Base-by-base conservation (phyloP, 441 rosid species). In the Manihot esculenta region DNA sequence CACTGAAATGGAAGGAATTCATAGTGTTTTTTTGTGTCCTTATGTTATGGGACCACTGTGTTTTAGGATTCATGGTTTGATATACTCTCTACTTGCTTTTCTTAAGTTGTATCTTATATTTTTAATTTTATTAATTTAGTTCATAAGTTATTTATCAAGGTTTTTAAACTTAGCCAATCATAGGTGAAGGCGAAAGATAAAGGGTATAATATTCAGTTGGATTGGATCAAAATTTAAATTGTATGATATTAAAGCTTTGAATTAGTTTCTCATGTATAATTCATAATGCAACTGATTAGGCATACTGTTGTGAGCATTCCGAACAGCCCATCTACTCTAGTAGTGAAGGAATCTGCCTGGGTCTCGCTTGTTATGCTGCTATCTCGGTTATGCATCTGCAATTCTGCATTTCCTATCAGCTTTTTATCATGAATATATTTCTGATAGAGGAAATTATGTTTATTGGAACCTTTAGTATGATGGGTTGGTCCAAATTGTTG, bases 231-330 rank as follows among this genome's bases (percentile, higher is more conserved):
- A n/a, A n/a, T n/a, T n/a, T n/a, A n/a, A n/a, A n/a, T n/a, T 58
- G 62, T 20, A 33, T 6, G n/a, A 33, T 33, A 17, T 5, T 7
- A n/a, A 33, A 18, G 13, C 44, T 33, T 30, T 30, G 33, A 17
- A 13, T 45, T 48, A 23, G 33, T 5, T 7, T 21, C 27, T 47
- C 12, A 42, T 30, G 1, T 2, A 35, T 3, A 18, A 67, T 49
- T 44, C 42, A 64, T 24, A 0, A 35, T 62, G 14, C 61, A 10
- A 68, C 73, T 49, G 61, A 42, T 44, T 82, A 94, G 99, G 99
- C 96, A 97, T 79, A 90, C 95, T 0, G 94, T 94, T 62, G 97
- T 90, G 84, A 94, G 99, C 87, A 92, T 94, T 76, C 99, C 97
- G 66, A 92, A 92, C 41, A 97, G 97, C 59, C 97, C 97, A 64